Evolutionary conservation across 306 rosid species (phyloP), one percentile per base, ranked within the genome.

Genomic region (Casuarina cunninghamiana): DNA sequence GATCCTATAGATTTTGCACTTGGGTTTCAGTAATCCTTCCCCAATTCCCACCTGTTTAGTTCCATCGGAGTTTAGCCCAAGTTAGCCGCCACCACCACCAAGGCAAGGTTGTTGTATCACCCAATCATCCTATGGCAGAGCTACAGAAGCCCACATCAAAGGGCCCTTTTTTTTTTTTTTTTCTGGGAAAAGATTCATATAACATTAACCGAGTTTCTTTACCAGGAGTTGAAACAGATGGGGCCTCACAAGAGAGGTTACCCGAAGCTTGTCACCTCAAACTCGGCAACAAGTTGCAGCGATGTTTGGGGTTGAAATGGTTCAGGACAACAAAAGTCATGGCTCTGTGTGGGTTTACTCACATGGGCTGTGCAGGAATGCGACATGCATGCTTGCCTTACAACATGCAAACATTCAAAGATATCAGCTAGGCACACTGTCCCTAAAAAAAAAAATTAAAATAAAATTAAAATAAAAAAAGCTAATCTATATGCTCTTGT

Each of bases 361-460:
- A 86, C 83, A 88, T 60, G 78, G 85, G 87, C 79, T 80, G 85
- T 70, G 86, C 74, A n/a, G 78, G 76, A 78, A 80, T 77, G 86
- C 78, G 86, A 81, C 88, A 83, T 88, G 80, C 77, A 80, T 74
- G 77, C 77, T 81, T 79, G 54, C 78, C 78, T 69, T 39, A 46
- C 32, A 80, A 83, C 85, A 83, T 85, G 86, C 84, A 83, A 57
- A 70, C 86, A 85, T 58, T 77, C 80, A 78, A 84, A 69, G 67
- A 81, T 85, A 44, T 53, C 78, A 38, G 55, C 53, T 79, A 68
- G 63, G 61, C 73, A 67, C 78, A 26, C 32, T 6, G 80, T 41
- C 13, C 35, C 43, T 62, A 66, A 72, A 63, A 19, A 65, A 41
- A 49, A 57, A 54, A 76, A 79, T 21, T n/a, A n/a, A 57, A 42